A percentile compares a stretch with the other conserved stretches of the same genome.
Conservation (phyloP, 2,329 filamentous ascomycete genomes). For the Zarea fungicola region DNA sequence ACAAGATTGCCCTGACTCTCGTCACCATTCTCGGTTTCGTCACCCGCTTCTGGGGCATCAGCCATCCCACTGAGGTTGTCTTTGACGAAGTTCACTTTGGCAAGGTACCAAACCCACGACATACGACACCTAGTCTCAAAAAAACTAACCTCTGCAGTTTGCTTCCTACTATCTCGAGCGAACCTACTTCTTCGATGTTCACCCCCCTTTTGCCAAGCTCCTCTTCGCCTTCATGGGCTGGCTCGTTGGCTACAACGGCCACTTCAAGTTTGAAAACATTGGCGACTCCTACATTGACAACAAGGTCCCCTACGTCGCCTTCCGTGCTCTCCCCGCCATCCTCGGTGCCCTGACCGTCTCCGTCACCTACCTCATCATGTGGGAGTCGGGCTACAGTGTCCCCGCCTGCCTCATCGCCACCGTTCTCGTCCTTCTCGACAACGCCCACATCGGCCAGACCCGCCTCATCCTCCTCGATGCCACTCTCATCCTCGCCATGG, state of each 20-base stretch:
- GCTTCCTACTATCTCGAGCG: slow-evolving; percentile 84
- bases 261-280: slow-evolving; percentile 98
- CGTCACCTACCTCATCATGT: slow-evolving; percentile 97
- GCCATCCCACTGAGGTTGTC: slow-evolving; percentile 91
- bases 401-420: slow-evolving; percentile 86
- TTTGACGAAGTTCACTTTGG: slow-evolving; percentile 99
- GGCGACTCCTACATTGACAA: slow-evolving; percentile 96
- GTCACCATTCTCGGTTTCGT: slow-evolving; percentile 81
- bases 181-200: slow-evolving; percentile 99
- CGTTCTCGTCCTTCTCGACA: slow-evolving; percentile 86
- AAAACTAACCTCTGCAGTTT: slow-evolving; percentile 42
- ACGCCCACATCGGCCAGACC: slow-evolving; percentile 95
- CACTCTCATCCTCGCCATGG: slow-evolving; percentile 92
- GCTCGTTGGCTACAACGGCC: slow-evolving; percentile 94
- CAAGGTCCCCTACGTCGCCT: slow-evolving; percentile 95
- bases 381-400: slow-evolving; percentile 96
- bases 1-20: slow-evolving; percentile 70
- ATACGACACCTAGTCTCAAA: background rate
- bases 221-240: slow-evolving; percentile 96
- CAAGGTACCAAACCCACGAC: slow-evolving; percentile 63
- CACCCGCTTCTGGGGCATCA: slow-evolving; percentile 94
- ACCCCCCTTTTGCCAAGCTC: slow-evolving; percentile 96
- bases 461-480: slow-evolving; percentile 92
- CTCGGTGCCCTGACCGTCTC: slow-evolving; percentile 90
- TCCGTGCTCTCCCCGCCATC: slow-evolving; percentile 86